Base-by-base conservation (phyloP, 352 stramenopile genomes). In the Phytophthora capsici region DNA sequence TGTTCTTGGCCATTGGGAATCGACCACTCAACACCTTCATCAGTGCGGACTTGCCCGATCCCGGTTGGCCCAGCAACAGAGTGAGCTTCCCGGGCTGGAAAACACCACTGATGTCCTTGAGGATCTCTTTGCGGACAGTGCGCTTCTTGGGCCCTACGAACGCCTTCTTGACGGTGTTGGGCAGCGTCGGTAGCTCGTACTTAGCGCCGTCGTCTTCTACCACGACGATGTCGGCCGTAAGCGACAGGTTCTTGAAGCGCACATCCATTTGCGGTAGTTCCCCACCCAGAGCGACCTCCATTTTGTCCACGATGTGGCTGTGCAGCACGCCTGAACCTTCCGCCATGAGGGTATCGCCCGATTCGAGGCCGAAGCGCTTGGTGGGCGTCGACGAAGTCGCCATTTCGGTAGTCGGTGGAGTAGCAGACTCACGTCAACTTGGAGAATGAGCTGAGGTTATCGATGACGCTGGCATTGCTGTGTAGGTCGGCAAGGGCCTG, bases 191-290 rank as follows among this genome's bases (percentile, higher is more conserved):
- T 4, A 83, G 51, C 19, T 78, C 68, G 41, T 62, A 25, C 23
- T 61, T 60, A 19, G 49, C 49, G 14, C 38, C 26, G 32, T 72
- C 48, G 51, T 66, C 54, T 28, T 79, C 67, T 0, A 63, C 57
- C 25, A 75, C 57, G 0, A 73, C 62, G 12, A 75, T 60, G 48
- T 78, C 66, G 9, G 76, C 76, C 5, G 63, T 55, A 32, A 81
- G 22, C 12, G 74, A 80, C 4, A 85, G 43, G 55, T 75, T 60
- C 12, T 61, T 65, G 50, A 85, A 82, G 34, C 71, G 77, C 26
- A 85, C 74, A 44, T 85, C 77, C 61, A 81, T 73, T 45, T 80
- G 67, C 50, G 65, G 69, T 1, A 78, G 41, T n/a, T 54, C 48
- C 9, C 43, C 16, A 9, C 61, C 70, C 6, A 77, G 44, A 9